These are phyloP conservation scores for Salix dunnii DNA, from an alignment of 345 rosid genomes.

Conservation along the genomic window DNA sequence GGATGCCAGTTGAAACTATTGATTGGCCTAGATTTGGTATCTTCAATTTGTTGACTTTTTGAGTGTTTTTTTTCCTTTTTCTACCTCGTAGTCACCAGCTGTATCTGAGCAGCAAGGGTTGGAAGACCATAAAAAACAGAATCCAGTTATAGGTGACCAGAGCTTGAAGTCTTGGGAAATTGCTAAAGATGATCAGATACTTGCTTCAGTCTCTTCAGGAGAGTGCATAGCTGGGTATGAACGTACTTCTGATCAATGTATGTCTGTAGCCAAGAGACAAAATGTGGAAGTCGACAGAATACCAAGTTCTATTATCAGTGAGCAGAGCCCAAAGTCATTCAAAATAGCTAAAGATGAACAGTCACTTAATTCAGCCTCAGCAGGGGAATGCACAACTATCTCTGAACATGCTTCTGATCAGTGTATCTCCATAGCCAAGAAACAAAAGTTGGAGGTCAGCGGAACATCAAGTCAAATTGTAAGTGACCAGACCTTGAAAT, in stretches of 20 bases:
- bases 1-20: neutral
- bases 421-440: constrained; percentile 12
- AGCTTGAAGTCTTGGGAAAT: constrained; percentile 20
- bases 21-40: neutral
- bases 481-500: constrained; percentile 21
- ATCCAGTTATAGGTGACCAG: constrained; percentile 12
- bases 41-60: neutral
- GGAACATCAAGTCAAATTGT: constrained; percentile 16
- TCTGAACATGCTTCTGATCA: constrained; percentile 12
- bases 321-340: constrained; percentile 20
- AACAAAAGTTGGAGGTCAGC: neutral
- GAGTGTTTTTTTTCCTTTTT: neutral
- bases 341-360: constrained; percentile 24
- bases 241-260: constrained; percentile 15
- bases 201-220: constrained; percentile 17
- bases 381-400: constrained; percentile 20
- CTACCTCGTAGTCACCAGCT: constrained; percentile 28
- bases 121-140: constrained; percentile 12
- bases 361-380: constrained; percentile 14
- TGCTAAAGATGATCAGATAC: constrained; percentile 24
- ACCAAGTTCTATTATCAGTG: constrained; percentile 5
- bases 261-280: constrained; percentile 6
- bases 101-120: constrained; percentile 32
- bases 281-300: constrained; percentile 10
- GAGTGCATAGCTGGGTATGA: constrained; percentile 19